These are phyloP conservation scores for Acanthochlamys bracteata DNA, from an alignment of 106 monocot genomes.

Conservation along the genomic window DNA sequence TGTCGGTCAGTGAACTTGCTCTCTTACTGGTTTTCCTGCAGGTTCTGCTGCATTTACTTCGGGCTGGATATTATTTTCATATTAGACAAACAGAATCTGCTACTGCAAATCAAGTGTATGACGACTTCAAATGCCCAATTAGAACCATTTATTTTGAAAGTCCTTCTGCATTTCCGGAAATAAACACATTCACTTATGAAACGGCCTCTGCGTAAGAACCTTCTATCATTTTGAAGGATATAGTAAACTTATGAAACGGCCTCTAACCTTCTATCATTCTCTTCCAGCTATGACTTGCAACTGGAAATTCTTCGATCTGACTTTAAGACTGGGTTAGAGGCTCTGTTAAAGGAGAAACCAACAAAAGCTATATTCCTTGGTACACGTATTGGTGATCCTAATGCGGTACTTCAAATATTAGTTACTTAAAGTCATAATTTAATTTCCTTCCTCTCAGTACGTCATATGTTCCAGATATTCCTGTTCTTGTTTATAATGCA, in stretches of 20 bases:
- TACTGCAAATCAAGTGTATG: constrained; percentile 19
- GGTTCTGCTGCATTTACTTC: constrained; percentile 94
- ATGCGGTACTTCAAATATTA: constrained; percentile 89
- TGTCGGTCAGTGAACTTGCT: neutral
- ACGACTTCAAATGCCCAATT: constrained; percentile 44
- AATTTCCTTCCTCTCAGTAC: too few species aligned
- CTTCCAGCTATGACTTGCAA: constrained; percentile 76
- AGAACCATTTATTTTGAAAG: constrained; percentile 94
- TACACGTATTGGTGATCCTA: constrained; percentile 98
- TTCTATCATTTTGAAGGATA: neutral
- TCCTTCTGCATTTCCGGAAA: constrained; percentile 80
- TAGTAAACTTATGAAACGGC: neutral
- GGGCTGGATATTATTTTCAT: constrained; percentile 77
- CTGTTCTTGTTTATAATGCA: too few species aligned
- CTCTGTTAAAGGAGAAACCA: constrained; percentile 58
- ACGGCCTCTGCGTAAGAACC: constrained; percentile 55
- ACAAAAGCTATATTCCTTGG: constrained; percentile 96
- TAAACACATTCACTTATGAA: constrained; percentile 91
- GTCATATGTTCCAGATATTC: too few species aligned
- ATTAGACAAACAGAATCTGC: constrained; percentile 18
- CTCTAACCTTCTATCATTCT: neutral
- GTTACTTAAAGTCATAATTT: too few species aligned
- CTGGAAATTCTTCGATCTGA: constrained; percentile 77
- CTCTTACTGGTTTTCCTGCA: constrained; percentile 14
- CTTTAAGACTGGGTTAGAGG: constrained; percentile 92